A percentile compares a stretch with the other conserved stretches of the same genome.
These are phyloP conservation scores for Ogataea methanolica DNA, from an alignment of 805 yeast species.

Conservation along the genomic window DNA sequence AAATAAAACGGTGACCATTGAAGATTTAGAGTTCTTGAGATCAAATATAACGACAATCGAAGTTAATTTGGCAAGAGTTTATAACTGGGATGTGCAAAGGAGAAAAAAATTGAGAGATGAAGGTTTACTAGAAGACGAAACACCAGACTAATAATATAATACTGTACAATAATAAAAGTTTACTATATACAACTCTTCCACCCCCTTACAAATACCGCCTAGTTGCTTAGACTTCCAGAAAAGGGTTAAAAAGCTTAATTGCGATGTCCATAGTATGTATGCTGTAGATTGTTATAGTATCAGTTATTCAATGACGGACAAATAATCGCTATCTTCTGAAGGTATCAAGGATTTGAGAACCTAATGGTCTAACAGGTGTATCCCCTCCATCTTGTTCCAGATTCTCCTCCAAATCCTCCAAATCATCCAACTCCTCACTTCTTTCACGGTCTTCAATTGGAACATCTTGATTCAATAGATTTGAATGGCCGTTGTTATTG, in stretches of 20 bases:
- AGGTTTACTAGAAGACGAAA: constrained; percentile 12
- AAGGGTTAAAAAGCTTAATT: not conserved
- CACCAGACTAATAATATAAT: constrained; percentile 1
- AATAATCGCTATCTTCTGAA: constrained; percentile 34
- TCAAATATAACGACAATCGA: constrained; percentile 96
- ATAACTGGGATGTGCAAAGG: constrained; percentile 84
- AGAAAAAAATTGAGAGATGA: constrained; percentile 46
- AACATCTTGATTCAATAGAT: not conserved
- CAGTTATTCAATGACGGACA: constrained; percentile 8
- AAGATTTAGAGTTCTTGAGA: constrained; percentile 77
- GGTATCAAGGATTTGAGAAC: constrained; percentile 56
- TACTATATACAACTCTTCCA: constrained; percentile 5
- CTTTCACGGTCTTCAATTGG: constrained; percentile 2
- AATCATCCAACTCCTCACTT: constrained; percentile 4
- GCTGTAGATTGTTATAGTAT: not conserved
- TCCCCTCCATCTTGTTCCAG: constrained; percentile 35
- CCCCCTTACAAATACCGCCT: not conserved
- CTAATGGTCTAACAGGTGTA: constrained; percentile 58
- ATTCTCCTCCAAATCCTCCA: constrained; percentile 12
- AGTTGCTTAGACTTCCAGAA: not conserved
- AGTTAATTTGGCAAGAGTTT: constrained; percentile 90
- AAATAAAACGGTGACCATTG: constrained; percentile 60
- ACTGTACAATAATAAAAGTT: not conserved
- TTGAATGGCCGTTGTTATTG: constrained; percentile 4
- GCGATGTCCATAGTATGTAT: not conserved